These are phyloP conservation scores for Mortierella sp. DNA, from an alignment of 371 early-diverging fungal species.

Conservation along the genomic window DNA sequence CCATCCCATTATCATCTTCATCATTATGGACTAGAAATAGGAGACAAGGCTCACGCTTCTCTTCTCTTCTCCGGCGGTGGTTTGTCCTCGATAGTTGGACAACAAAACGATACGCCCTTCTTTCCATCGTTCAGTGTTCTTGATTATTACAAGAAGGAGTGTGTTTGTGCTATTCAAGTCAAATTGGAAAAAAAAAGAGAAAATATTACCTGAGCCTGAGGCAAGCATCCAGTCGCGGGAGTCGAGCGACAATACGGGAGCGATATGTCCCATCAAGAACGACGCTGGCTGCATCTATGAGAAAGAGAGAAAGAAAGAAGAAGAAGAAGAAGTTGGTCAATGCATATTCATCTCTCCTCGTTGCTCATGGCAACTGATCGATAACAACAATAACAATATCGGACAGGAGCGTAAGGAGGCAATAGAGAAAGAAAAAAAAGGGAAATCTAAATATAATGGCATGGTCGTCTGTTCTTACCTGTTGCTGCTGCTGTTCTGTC, in stretches of 20 bases:
- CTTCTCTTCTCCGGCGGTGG: not conserved
- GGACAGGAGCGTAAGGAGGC: not conserved
- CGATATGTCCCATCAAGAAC: constrained; percentile 47
- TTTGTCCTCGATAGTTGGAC: not conserved
- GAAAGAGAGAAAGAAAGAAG: not conserved
- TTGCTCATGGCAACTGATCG: not conserved
- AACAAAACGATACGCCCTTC: not conserved
- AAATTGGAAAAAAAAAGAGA: not conserved
- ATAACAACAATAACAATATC: not conserved
- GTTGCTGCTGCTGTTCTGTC: constrained; percentile 1
- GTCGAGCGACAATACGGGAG: constrained; percentile 42
- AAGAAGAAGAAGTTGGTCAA: not conserved
- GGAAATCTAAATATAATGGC: constrained; percentile 1
- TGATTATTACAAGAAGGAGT: not conserved
- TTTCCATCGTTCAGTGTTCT: not conserved
- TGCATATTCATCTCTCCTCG: not conserved
- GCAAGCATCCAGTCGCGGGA: constrained; percentile 50
- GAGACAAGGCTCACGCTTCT: constrained; percentile 5
- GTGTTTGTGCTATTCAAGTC: not conserved
- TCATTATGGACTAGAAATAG: not conserved
- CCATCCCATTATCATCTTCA: not conserved
- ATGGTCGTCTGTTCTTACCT: not conserved
- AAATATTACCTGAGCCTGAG: constrained; percentile 50
- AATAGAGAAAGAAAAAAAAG: not conserved
- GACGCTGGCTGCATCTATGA: constrained; percentile 23